Evolutionary conservation across 1,284 basidiomycete genomes (phyloP).

Genomic region (Pascua guehoae): DNA sequence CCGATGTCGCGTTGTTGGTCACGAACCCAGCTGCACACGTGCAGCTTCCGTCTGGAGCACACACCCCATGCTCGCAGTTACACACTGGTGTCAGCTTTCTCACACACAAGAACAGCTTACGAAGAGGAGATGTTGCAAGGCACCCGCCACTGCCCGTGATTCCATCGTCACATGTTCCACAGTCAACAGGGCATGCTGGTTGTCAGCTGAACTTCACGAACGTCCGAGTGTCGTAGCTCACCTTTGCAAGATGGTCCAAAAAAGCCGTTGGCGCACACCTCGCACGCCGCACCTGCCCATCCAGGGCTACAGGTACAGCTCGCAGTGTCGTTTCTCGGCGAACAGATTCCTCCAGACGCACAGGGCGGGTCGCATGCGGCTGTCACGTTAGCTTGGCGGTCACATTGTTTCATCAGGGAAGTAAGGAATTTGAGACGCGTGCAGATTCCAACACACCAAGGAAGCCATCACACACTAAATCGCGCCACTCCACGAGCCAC

Average conservation of each 20-base stretch:
- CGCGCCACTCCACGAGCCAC: too few species aligned
- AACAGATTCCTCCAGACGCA: constrained; percentile 29
- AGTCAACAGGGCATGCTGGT: constrained; percentile 37
- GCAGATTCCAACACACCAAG: too few species aligned
- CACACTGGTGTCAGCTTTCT: constrained; percentile 40
- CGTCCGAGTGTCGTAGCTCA: constrained; percentile 9
- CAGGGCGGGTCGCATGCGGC: constrained; percentile 34
- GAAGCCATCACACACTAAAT: too few species aligned
- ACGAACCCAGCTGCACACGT: constrained; percentile 50
- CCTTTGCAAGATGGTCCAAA: constrained; percentile 43
- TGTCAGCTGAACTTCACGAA: not conserved
- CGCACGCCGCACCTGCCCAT: constrained; percentile 34
- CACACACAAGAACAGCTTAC: too few species aligned
- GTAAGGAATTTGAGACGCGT: too few species aligned
- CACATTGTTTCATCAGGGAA: not conserved
- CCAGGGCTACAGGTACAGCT: constrained; percentile 31
- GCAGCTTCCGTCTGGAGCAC: constrained; percentile 38
- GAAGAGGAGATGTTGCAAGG: constrained; percentile 28
- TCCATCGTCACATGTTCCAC: constrained; percentile 49
- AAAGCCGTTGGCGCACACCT: constrained; percentile 36
- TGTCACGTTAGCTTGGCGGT: constrained; percentile 7
- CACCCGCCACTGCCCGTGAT: constrained; percentile 46
- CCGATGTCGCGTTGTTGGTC: constrained; percentile 27
- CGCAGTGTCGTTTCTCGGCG: constrained; percentile 3
- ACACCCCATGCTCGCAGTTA: constrained; percentile 49